A percentile compares a stretch with the other conserved stretches of the same genome.
Evolutionary conservation across 73 alveolate species (phyloP).

Genomic region (Stentor coeruleus): DNA sequence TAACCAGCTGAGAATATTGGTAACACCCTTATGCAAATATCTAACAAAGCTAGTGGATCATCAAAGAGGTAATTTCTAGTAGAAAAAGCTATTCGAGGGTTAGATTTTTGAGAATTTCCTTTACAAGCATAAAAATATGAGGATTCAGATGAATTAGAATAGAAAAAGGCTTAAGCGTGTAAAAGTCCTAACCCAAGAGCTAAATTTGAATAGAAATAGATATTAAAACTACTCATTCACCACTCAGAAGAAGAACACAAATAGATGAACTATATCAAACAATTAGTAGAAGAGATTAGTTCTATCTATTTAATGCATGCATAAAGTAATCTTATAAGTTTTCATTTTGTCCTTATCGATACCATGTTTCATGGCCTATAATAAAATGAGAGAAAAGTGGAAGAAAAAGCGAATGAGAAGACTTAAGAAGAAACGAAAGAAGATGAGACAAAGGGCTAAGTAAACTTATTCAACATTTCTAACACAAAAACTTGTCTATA

Average conservation of each 20-base stretch:
- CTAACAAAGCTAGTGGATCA: background rate
- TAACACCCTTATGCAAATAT: background rate
- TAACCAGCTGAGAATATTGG: background rate
- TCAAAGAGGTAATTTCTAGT: background rate
- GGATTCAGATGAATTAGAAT: background rate
- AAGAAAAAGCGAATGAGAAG: no score
- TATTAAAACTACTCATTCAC: background rate
- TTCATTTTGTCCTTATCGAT: background rate
- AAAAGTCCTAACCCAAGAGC: background rate
- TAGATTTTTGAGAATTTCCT: no score
- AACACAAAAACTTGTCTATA: no score
- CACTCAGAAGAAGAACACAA: background rate
- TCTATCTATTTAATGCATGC: background rate
- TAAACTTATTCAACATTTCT: background rate
- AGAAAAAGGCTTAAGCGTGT: background rate
- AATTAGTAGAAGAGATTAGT: background rate
- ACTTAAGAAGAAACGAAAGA: no score
- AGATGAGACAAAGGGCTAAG: no score
- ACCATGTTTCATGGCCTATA: no score
- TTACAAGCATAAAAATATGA: no score
- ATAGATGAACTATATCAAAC: background rate
- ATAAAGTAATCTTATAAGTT: background rate
- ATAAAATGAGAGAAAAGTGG: no score
- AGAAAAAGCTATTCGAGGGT: background rate
- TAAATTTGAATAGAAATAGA: background rate